These are phyloP conservation scores for Thalassiosira livingstoniorum DNA, from an alignment of 352 stramenopile genomes.

Conservation along the genomic window DNA sequence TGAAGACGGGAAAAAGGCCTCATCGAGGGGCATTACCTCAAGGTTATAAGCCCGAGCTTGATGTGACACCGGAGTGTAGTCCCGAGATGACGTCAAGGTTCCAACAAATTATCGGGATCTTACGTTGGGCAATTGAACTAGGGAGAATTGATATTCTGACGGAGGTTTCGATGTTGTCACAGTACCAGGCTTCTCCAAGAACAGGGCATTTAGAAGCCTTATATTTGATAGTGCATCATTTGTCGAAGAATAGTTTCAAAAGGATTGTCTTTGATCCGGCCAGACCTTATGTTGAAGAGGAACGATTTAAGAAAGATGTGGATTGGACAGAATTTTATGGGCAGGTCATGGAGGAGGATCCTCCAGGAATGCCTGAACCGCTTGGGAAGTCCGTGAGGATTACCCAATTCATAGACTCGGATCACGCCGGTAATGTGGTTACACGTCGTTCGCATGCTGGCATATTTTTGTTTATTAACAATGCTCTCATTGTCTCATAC, in stretches of 20 bases:
- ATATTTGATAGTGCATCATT: conserved; percentile 63
- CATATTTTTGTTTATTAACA: conserved; percentile 62
- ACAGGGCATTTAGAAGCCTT: conserved; percentile 60
- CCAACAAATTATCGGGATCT: conserved; percentile 57
- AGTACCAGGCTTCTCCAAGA: conserved; percentile 50
- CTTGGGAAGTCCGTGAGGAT: conserved; percentile 44
- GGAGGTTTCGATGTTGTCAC: conserved; percentile 60
- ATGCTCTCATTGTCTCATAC: conserved; percentile 44
- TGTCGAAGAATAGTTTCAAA: conserved; percentile 33
- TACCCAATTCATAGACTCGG: conserved; percentile 47
- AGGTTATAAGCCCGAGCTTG: conserved; percentile 58
- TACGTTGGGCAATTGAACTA: conserved; percentile 59
- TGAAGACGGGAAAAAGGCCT: neutral
- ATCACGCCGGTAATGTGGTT: conserved; percentile 58
- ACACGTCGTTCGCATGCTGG: conserved; percentile 58
- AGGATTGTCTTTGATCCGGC: conserved; percentile 45
- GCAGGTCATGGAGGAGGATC: conserved; percentile 50
- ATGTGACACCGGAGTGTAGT: conserved; percentile 26
- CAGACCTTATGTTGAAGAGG: conserved; percentile 10
- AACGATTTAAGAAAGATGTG: conserved; percentile 20
- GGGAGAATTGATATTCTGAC: conserved; percentile 60
- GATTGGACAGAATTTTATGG: conserved; percentile 67
- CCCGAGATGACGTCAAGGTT: conserved; percentile 29
- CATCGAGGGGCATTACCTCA: conserved; percentile 1
- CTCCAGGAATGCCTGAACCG: conserved; percentile 38